A percentile compares a stretch with the other conserved stretches of the same genome.
These are phyloP conservation scores for Fusarium succisae DNA, from an alignment of 2,329 filamentous ascomycete species.

Conservation along the genomic window DNA sequence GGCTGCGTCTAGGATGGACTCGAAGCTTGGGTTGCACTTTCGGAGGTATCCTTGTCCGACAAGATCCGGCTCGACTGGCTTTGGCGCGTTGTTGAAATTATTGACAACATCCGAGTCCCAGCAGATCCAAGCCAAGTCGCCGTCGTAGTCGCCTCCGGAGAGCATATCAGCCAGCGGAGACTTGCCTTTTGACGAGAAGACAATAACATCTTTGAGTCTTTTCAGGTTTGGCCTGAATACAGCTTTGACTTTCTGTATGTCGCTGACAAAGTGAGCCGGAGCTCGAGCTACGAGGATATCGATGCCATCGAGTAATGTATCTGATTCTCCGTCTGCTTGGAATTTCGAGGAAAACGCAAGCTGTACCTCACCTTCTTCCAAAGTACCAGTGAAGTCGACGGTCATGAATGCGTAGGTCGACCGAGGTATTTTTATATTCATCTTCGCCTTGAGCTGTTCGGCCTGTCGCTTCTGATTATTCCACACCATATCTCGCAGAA, in stretches of 20 bases:
- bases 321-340: conserved; percentile 61
- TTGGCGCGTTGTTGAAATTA: conserved; percentile 70
- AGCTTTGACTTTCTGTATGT: conserved; percentile 74
- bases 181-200: conserved; percentile 75
- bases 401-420: conserved; percentile 74
- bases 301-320: conserved; percentile 62
- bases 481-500: conserved; percentile 59
- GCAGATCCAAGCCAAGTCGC: conserved; percentile 80
- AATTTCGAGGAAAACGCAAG: conserved; percentile 75
- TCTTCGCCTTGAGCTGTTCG: conserved; percentile 60
- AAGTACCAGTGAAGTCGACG: conserved; percentile 69
- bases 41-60: conserved; percentile 57
- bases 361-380: conserved; percentile 74
- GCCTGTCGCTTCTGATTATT: conserved; percentile 62
- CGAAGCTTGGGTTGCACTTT: conserved; percentile 58
- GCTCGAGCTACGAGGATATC: conserved; percentile 75
- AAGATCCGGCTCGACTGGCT: conserved; percentile 51
- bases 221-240: conserved; percentile 69
- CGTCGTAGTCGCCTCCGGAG: conserved; percentile 84
- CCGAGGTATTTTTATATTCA: conserved; percentile 68
- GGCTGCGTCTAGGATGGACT: conserved; percentile 50
- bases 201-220: conserved; percentile 78
- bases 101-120: conserved; percentile 74
- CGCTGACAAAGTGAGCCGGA: conserved; percentile 74
- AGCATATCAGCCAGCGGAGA: conserved; percentile 74